Conservation (phyloP, 345 rosid genomes). For the Sisymbrium irio region DNA sequence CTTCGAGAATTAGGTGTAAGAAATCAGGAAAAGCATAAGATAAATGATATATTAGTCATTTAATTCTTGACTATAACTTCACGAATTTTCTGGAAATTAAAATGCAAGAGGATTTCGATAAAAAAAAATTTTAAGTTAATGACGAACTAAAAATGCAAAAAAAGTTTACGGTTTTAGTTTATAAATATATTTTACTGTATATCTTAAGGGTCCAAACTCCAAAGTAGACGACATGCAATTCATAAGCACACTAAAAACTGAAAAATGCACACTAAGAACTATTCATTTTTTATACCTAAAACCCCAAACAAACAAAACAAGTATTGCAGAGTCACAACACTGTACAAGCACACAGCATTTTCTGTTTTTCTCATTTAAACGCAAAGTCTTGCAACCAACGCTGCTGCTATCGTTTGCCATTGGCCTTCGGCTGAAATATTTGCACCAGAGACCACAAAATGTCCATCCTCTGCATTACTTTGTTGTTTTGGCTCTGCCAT, state of each 20-base stretch:
- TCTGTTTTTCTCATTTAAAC: constrained; percentile 4
- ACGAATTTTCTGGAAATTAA: not conserved
- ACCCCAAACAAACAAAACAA: constrained; percentile 1
- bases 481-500: constrained; percentile 71
- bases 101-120: not conserved
- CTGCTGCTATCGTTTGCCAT: constrained; percentile 32
- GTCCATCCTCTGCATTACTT: constrained; percentile 84
- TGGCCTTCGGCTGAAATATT: constrained; percentile 66
- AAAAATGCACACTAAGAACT: constrained; percentile 7
- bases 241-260: constrained; percentile 13
- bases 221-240: not conserved
- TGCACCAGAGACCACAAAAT: constrained; percentile 92
- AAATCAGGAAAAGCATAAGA: not conserved
- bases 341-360: constrained; percentile 23
- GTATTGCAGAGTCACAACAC: constrained; percentile 17
- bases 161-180: not conserved
- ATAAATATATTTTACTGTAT: not conserved
- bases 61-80: not conserved
- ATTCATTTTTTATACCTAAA: not conserved
- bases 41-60: not conserved
- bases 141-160: not conserved
- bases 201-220: not conserved
- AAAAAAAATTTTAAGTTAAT: not conserved
- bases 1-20: too few relatives aligned
- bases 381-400: not conserved